Base-by-base conservation (phyloP, 1,284 basidiomycete species). In the Peniophora sp. region DNA sequence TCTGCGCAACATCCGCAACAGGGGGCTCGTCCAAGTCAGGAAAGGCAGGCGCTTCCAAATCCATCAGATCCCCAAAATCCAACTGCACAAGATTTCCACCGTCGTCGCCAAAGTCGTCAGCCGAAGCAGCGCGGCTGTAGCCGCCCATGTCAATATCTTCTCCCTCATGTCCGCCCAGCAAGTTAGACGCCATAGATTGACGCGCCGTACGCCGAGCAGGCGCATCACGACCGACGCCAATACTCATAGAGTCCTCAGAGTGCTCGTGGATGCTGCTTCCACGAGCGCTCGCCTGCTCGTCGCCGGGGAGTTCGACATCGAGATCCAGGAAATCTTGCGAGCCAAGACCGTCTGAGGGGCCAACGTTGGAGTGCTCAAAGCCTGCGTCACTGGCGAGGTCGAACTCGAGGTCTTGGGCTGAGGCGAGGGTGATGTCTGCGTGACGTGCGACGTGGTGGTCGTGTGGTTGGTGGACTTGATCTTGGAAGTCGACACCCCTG, bases 261-360 rank as follows among this genome's bases (percentile, higher is more conserved):
- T 63, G 39, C 74, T 71, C 50, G 63, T 65, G 63, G 5, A 65
- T 67, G 53, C 68, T 70, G 17, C 44, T 45, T 9, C n/a, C 44
- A 9, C n/a, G 44, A 20, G 23, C 23, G 23, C n/a, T 45, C 23
- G 61, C 62, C 0, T 70, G 73, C 9, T 72, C 78, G 54, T 83
- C 83, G 36, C 78, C 27, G 27, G 27, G 86, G 60, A 84, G 88
- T 59, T 85, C 78, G 46, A 91, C 72, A 50, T 83, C 86, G 20
- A 90, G 69, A 60, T 89, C 85, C 48, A 89, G 82, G 55, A 73
- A 93, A 64, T 93, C 89, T 63, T 92, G 86, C 1, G 89, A 91
- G 38, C 89, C 91, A 58, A 94, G 89, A 43, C 89, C 89, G 56
- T 88, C 87, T 0, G 79, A 77, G 6, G 84, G 84, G 2, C 85